Base-by-base conservation (phyloP, 345 rosid genomes). In the Diplotaxis tenuifolia region DNA sequence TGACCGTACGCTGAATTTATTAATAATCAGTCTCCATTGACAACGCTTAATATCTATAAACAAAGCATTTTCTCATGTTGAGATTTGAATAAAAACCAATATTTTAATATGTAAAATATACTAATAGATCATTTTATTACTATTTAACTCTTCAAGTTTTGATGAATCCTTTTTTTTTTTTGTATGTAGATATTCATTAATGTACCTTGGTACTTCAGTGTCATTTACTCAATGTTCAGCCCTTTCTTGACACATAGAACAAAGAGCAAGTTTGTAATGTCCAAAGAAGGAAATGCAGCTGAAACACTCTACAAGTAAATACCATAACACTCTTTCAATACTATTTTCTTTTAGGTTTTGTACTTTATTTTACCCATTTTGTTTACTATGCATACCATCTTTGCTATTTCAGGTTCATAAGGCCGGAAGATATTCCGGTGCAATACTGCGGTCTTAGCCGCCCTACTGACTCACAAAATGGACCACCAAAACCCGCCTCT, bases 121-220 rank as follows among this genome's bases (percentile, higher is more conserved):
- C 50, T 42, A 42, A 42, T n/a, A 42, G 50, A 42, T n/a, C 50
- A 42, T 42, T 42, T 42, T 42, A 42, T 14, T 5, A 42, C 50
- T 42, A 42, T 14, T n/a, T 16, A n/a, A 42, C 50, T 42, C 50
- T 6, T 42, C 8, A n/a, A 42, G 50, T n/a, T 42, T 42, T 42
- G 50, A 42, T 42, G 50, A 42, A 42, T n/a, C 29, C 6, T 1
- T 7, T 27, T 27, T 45, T 20, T 42, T 5, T 36, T 47, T 3
- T 9, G 0, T 75, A 22, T 68, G 3, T 73, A 95, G 99, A 92
- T 95, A 67, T 95, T 95, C 80, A 76, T 95, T 86, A 95, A 95
- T 61, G 99, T 95, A 27, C 99, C 99, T 2, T 95, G 99, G 99
- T 92, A 90, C 92, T 95, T 95, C 71, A 90, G 92, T 73, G 58